A percentile compares a stretch with the other conserved stretches of the same genome.
phyloP scores from a whole-genome alignment of 2,329 filamentous ascomycete genomes.

The Ophiosphaerella korrae region DNA sequence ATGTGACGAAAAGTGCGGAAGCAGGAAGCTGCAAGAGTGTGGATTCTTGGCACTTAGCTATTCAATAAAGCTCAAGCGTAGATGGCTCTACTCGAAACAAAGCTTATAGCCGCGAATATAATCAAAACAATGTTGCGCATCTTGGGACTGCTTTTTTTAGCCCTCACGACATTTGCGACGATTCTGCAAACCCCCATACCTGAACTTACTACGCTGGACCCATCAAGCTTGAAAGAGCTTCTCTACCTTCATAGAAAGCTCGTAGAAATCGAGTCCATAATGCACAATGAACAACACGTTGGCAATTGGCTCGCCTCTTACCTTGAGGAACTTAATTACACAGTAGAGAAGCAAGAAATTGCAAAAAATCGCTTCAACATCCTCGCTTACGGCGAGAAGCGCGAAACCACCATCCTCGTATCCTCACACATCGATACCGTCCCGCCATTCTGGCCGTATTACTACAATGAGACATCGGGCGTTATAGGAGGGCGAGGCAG shows the following conservation, averaged over 20 bases:
- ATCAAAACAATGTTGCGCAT: conserved; percentile 20
- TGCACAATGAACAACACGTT: conserved; percentile 69
- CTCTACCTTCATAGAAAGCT: conserved; percentile 76
- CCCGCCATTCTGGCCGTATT: conserved; percentile 72
- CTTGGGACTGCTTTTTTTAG: conserved; percentile 16
- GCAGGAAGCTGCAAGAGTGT: no score
- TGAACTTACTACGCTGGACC: conserved; percentile 22
- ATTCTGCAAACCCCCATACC: conserved; percentile 6
- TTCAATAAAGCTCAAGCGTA: conserved; percentile 9
- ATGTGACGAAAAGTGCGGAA: no score
- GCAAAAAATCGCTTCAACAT: conserved; percentile 71
- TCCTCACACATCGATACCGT: conserved; percentile 82
- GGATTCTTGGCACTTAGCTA: not conserved
- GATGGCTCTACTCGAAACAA: no score
- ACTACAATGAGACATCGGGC: conserved; percentile 54
- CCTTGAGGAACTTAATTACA: conserved; percentile 65
- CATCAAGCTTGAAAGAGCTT: conserved; percentile 53
- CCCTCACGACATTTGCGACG: conserved; percentile 10
- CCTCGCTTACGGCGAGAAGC: conserved; percentile 65
- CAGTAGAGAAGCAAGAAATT: conserved; percentile 64
- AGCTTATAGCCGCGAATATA: no score
- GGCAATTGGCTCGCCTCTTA: conserved; percentile 72
- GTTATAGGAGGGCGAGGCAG: conserved; percentile 73
- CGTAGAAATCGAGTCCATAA: conserved; percentile 74
- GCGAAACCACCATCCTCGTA: conserved; percentile 66